phyloP scores from a whole-genome alignment of 2,329 filamentous ascomycete species.

The Sporothrix brasiliensis region DNA sequence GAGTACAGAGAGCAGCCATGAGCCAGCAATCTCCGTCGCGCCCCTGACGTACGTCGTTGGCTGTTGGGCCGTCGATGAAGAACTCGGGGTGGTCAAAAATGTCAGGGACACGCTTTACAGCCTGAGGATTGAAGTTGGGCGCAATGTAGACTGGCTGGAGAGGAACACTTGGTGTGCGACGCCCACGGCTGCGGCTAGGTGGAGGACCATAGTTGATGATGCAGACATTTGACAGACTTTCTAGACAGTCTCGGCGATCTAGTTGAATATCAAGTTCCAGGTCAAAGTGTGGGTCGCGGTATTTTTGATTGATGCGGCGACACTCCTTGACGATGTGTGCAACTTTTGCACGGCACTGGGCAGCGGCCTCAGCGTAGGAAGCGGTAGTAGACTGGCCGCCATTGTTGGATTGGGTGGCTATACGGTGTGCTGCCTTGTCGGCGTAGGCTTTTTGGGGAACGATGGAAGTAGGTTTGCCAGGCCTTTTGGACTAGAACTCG shows the following conservation, averaged over 20 bases:
- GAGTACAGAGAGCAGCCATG: conserved; percentile 75
- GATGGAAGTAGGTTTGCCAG: conserved; percentile 72
- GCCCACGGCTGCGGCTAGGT: background rate
- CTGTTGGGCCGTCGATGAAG: conserved; percentile 74
- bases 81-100: conserved; percentile 78
- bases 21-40: conserved; percentile 84
- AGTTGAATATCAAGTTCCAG: conserved; percentile 75
- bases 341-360: conserved; percentile 67
- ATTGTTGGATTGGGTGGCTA: conserved; percentile 56
- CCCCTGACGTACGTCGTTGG: conserved; percentile 78
- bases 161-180: background rate
- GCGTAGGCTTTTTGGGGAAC: conserved; percentile 70
- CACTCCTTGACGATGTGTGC: conserved; percentile 67
- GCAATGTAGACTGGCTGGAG: conserved; percentile 28
- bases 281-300: conserved; percentile 84
- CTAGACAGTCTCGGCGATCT: conserved; percentile 54
- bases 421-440: conserved; percentile 60
- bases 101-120: conserved; percentile 71
- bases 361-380: conserved; percentile 73
- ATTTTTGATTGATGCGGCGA: conserved; percentile 78
- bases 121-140: conserved; percentile 48
- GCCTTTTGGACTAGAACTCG: conserved; percentile 69
- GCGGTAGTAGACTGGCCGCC: conserved; percentile 57
- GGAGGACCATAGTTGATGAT: background rate
- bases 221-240: conserved; percentile 37